Conservation (phyloP, 495 filamentous ascomycete species). For the Hypoxylon fuscum region DNA sequence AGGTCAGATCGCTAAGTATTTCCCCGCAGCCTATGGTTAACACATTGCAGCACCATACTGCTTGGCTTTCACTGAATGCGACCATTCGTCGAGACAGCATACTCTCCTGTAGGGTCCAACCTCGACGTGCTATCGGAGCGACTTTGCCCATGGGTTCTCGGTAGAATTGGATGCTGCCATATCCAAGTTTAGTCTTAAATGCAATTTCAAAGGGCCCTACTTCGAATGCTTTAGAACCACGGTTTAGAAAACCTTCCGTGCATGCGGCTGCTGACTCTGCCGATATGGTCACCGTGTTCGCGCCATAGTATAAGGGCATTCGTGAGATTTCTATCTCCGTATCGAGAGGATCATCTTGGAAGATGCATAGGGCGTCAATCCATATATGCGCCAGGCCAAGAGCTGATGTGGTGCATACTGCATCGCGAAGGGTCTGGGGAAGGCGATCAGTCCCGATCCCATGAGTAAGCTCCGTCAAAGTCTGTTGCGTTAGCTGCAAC, state of each 20-base stretch:
- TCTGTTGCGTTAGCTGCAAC: not conserved
- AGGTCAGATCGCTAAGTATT: not conserved
- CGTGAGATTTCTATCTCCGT: not conserved
- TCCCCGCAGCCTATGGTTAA: not conserved
- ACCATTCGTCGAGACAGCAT: not conserved
- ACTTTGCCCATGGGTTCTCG: not conserved
- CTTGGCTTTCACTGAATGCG: not conserved
- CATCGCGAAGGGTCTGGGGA: conserved; percentile 7
- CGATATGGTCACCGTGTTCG: not conserved
- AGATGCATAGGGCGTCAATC: conserved; percentile 12
- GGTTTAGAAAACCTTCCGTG: not conserved
- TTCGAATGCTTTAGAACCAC: not conserved
- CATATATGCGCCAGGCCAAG: conserved; percentile 3
- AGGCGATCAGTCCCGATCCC: not conserved
- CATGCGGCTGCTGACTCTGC: not conserved
- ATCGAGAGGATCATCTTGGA: conserved; percentile 6
- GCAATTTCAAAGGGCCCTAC: not conserved
- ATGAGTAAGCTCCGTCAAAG: not conserved
- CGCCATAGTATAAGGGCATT: not conserved
- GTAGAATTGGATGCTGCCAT: not conserved
- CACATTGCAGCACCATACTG: not conserved
- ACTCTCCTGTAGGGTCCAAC: not conserved
- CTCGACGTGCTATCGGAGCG: not conserved
- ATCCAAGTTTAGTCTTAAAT: not conserved
- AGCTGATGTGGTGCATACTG: not conserved